Percentiles rank a stretch among this genome's conserved stretches.
Evolutionary conservation across 2,329 filamentous ascomycete species (phyloP).

Genomic region (Fusarium solani-melongenae): DNA sequence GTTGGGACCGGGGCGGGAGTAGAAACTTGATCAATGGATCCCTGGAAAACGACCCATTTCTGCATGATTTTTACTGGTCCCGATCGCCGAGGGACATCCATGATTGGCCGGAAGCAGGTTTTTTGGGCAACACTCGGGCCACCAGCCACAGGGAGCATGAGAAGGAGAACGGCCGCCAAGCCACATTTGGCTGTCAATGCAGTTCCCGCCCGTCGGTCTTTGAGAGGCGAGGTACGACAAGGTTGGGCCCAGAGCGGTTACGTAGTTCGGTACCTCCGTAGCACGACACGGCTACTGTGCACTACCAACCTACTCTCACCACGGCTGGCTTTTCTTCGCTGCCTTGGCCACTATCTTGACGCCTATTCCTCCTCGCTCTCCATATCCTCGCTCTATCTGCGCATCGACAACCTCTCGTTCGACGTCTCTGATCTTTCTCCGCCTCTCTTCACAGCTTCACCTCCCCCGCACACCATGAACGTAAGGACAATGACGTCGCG

Average conservation of each 20-base stretch:
- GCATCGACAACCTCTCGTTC: background rate
- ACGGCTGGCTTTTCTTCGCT: slow-evolving; percentile 31
- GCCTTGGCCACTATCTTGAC: slow-evolving; percentile 28
- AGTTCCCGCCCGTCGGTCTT: background rate
- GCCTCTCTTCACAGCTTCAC: slow-evolving; percentile 7
- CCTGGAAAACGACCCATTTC: slow-evolving; percentile 37
- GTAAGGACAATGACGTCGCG: slow-evolving; percentile 40
- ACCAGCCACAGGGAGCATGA: slow-evolving; percentile 23
- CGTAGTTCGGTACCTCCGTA: slow-evolving; percentile 29
- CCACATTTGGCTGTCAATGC: slow-evolving; percentile 9
- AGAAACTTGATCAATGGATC: slow-evolving; percentile 34
- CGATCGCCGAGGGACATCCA: slow-evolving; percentile 29
- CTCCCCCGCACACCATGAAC: slow-evolving; percentile 42
- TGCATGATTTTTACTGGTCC: slow-evolving; percentile 49
- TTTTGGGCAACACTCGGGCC: slow-evolving; percentile 26
- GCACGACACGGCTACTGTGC: slow-evolving; percentile 3
- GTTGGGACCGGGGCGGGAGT: slow-evolving; percentile 29
- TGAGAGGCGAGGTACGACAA: background rate
- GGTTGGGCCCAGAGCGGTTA: slow-evolving; percentile 25
- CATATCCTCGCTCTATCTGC: background rate
- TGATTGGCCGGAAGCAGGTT: slow-evolving; percentile 43
- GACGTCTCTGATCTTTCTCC: background rate
- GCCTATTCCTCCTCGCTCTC: slow-evolving; percentile 1
- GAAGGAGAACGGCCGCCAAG: slow-evolving; percentile 18
- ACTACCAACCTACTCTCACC: slow-evolving; percentile 25